Percentiles rank a stretch among this genome's conserved stretches.
Conservation (phyloP, 2,329 filamentous ascomycete species). For the Ampelomyces quisqualis region DNA sequence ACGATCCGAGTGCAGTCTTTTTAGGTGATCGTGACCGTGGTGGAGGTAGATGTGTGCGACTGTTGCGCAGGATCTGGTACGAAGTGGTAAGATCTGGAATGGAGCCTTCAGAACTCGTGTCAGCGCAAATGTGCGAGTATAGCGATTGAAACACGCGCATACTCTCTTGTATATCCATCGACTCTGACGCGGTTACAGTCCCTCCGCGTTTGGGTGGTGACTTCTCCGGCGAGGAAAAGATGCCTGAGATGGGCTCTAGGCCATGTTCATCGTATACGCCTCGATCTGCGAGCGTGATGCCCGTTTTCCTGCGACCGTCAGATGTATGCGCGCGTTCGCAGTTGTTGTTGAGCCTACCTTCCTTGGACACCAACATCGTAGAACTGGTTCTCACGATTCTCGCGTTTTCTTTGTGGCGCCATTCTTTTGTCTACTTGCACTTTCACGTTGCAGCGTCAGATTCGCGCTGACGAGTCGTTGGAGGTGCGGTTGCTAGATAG, state of each 20-base stretch:
- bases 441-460: too few relatives aligned
- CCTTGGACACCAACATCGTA: conserved; percentile 46
- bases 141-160: too few relatives aligned
- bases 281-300: conserved; percentile 74
- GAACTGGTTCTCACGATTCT: conserved; percentile 44
- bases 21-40: conserved; percentile 60
- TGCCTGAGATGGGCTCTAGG: conserved; percentile 80
- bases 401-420: conserved; percentile 41
- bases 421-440: conserved; percentile 22
- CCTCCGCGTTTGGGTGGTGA: conserved; percentile 47
- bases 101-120: conserved; percentile 44
- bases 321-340: conserved; percentile 4
- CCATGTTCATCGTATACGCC: conserved; percentile 87
- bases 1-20: conserved; percentile 60
- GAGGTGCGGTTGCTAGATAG: too few relatives aligned
- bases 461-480: conserved; percentile 16
- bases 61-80: conserved; percentile 50
- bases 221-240: conserved; percentile 85
- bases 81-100: conserved; percentile 52
- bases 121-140: conserved; percentile 1
- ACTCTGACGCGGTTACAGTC: conserved; percentile 56
- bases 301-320: conserved; percentile 72
- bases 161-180: conserved; percentile 67
- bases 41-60: conserved; percentile 50
- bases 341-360: conserved; percentile 28